phyloP scores from a whole-genome alignment of 2,329 filamentous ascomycete species.

The Cladorrhinum sp. region DNA sequence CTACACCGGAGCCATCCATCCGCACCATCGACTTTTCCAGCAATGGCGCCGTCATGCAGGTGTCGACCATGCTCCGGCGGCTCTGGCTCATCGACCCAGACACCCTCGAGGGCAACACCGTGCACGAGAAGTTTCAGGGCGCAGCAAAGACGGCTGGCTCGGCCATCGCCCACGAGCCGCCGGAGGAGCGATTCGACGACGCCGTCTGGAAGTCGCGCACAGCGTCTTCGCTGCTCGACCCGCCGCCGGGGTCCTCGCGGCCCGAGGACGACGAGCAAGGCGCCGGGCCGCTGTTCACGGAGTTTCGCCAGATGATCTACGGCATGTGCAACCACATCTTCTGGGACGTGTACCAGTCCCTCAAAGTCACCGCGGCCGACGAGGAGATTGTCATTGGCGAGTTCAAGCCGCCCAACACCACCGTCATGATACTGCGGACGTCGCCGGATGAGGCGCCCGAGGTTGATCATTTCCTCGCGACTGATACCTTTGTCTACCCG shows the following conservation, averaged over 20 bases:
- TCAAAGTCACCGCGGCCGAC: slow-evolving; percentile 3
- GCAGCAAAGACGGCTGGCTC: not conserved
- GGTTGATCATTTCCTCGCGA: slow-evolving; percentile 8
- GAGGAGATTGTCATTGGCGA: not conserved
- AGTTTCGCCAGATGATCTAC: slow-evolving; percentile 18
- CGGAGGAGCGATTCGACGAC: slow-evolving; percentile 13
- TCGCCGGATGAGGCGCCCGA: slow-evolving; percentile 5
- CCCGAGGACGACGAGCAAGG: slow-evolving; percentile 11
- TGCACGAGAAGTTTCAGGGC: not conserved
- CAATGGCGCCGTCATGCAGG: slow-evolving; percentile 14
- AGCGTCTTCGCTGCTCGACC: slow-evolving; percentile 10
- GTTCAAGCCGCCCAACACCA: slow-evolving; percentile 14
- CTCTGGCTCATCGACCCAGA: slow-evolving; percentile 19
- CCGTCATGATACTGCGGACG: slow-evolving; percentile 13
- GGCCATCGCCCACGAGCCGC: slow-evolving; percentile 2
- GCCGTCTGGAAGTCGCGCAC: slow-evolving; percentile 13
- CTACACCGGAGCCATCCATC: not conserved
- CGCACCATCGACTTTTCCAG: slow-evolving; percentile 16
- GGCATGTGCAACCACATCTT: slow-evolving; percentile 20
- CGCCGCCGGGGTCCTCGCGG: not conserved
- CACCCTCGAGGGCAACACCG: slow-evolving; percentile 2
- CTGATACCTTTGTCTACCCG: slow-evolving; percentile 21
- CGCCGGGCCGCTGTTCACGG: slow-evolving; percentile 11
- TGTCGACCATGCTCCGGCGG: slow-evolving; percentile 18
- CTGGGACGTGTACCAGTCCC: slow-evolving; percentile 15